Conservation (phyloP, 495 filamentous ascomycete genomes). For the Aspergillus affinis region DNA sequence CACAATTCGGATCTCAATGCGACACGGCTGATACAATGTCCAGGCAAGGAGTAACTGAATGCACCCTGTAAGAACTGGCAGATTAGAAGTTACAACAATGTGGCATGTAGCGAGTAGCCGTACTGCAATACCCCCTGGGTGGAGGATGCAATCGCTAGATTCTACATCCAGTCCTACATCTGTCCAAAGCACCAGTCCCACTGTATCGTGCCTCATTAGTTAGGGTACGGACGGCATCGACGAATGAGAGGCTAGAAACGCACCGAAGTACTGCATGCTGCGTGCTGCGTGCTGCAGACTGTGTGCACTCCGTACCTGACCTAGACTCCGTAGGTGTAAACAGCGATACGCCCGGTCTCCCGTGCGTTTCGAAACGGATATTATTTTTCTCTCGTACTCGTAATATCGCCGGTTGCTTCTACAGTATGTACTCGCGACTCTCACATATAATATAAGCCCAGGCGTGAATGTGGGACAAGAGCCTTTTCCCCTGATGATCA, state of each 20-base stretch:
- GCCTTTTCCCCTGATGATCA: neutral
- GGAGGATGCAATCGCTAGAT: too few relatives aligned
- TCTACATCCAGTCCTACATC: neutral
- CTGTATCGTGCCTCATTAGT: neutral
- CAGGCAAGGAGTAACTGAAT: conserved; percentile 1
- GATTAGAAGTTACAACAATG: neutral
- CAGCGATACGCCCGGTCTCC: neutral
- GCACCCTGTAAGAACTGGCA: neutral
- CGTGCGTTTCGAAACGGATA: conserved; percentile 20
- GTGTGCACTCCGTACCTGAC: neutral
- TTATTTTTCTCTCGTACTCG: neutral
- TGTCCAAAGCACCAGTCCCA: neutral
- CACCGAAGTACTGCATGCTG: neutral
- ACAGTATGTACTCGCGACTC: neutral
- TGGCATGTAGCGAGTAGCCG: neutral
- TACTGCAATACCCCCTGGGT: neutral
- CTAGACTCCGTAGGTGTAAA: too few relatives aligned
- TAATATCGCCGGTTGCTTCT: neutral
- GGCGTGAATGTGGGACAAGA: neutral
- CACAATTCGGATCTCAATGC: neutral
- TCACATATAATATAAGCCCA: neutral
- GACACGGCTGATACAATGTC: conserved; percentile 2
- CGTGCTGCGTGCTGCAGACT: neutral
- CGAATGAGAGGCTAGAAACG: neutral
- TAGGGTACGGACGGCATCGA: neutral